Base-by-base conservation (phyloP, 345 rosid species). In the Citrus trifoliata region DNA sequence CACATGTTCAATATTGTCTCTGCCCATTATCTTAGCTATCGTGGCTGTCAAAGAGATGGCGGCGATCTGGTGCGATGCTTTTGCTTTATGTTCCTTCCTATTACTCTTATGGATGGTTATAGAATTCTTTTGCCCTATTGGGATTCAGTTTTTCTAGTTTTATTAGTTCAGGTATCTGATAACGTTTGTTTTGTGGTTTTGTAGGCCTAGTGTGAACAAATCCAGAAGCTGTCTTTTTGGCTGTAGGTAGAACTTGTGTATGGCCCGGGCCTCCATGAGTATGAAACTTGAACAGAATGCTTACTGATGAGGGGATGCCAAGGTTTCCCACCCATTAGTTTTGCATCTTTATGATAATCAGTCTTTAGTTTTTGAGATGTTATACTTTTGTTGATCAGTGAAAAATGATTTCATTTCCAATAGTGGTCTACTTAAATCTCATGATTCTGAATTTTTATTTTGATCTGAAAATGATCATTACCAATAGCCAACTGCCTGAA, bases 11-110 rank as follows among this genome's bases (percentile, higher is more conserved):
- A 74, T 73, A 48, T 81, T 67, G 46, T 62, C 76, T 71, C 81
- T 64, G 76, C 84, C 80, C 82, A 75, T 80, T 55, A 75, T 83
- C 85, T 77, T 80, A 68, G 83, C 80, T 80, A 78, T 66, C 63
- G 71, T 59, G 79, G 84, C 75, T 70, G 84, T 86, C 79, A 74
- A 81, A 76, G 84, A 79, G 84, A 76, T 67, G 73, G 67, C 37
- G 81, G 80, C n/a, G 6, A 59, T 69, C 86, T 58, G 88, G 88
- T 86, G 86, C 80, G 84, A 79, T 27, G 77, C 80, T 70, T 58
- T 80, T 67, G 75, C 80, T 58, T 64, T 60, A 55, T 68, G 65
- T 67, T 37, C 72, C 76, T 65, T 38, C 62, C 46, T 40, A 60
- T 62, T 38, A 35, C 75, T 61, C 58, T 70, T 18, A 38, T 80